A percentile compares a stretch with the other conserved stretches of the same genome.
Evolutionary conservation across 768 basidiomycete species (phyloP).

Genomic region (Chalciporus sphaerocephalus): DNA sequence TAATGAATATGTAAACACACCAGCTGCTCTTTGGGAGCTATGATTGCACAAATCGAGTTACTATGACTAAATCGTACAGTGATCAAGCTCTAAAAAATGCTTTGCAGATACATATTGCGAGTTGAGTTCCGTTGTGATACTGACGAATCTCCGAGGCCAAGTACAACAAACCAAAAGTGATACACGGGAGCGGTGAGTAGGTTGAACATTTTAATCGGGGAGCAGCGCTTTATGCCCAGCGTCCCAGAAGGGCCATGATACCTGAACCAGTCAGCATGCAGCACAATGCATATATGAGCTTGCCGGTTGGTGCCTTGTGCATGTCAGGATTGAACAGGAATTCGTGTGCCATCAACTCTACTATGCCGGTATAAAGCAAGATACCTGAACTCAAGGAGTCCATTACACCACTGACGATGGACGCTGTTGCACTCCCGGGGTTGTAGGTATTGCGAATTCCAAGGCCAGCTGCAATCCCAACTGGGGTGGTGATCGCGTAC

Average conservation of each 20-base stretch:
- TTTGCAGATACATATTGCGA: no score
- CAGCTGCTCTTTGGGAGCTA: no score
- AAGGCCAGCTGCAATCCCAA: conserved; percentile 84
- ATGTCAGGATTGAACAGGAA: conserved; percentile 89
- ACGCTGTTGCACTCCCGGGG: conserved; percentile 68
- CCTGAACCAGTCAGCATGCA: conserved; percentile 81
- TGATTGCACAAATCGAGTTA: no score
- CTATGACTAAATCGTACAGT: no score
- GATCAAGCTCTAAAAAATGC: no score
- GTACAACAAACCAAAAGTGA: not conserved
- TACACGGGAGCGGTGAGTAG: not conserved
- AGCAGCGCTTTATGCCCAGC: conserved; percentile 65
- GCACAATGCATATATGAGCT: conserved; percentile 67
- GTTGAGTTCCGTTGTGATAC: no score
- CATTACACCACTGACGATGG: conserved; percentile 78
- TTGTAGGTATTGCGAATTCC: conserved; percentile 78
- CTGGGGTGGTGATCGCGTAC: conserved; percentile 77
- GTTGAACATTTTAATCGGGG: not conserved
- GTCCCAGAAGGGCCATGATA: conserved; percentile 87
- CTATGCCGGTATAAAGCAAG: conserved; percentile 80
- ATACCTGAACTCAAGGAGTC: conserved; percentile 87
- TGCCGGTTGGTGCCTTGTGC: conserved; percentile 60
- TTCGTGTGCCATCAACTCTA: conserved; percentile 92
- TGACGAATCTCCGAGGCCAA: not conserved
- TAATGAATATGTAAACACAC: no score